Evolutionary conservation across 2,329 filamentous ascomycete species (phyloP), one percentile per base, ranked within the genome.

Genomic region (Paecilomyces variotii): DNA sequence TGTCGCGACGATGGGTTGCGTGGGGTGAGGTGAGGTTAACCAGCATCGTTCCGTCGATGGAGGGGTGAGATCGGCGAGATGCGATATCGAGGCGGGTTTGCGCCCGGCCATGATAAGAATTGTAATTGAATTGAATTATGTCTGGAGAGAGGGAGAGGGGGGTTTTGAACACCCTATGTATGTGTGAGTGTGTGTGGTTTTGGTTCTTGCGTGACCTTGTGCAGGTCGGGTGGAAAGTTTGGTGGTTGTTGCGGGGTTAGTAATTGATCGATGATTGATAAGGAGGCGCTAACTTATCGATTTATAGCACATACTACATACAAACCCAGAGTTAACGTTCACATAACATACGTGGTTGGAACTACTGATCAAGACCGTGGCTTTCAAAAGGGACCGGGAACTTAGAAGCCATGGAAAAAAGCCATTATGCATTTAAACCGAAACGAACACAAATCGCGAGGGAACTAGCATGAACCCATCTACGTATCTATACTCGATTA

Each of bases 1-100:
- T 19, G 93, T 97, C 59, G 93, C 94, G 67, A 97, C 80, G 60
- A 97, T 84, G 2, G 94, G 93, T 24, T 94, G 86, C 28, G 86
- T 88, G 2, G 93, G 91, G 70, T 99, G 94, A 1, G 92, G 90
- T 59, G 87, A 79, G 24, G 90, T 90, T 63, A 86, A 85, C 94
- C 94, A 99, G 67, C 91, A 87, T 66, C 94, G 90, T 63, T 77
- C 74, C 55, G 72, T 68, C 9, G 73, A 82, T 12, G 82, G 74
- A 10, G 84, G 82, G 25, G 74, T 75, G 57, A 85, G 74, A 54
- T 82, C 80, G 27, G 82, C 77, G 60, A 85, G 76, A 14, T 72
- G 72, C 9, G 69, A 68, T 56, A 82, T 69, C 35, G 45, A 52
- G 32, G 39, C 28, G 24, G 25, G 12, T 45, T 7, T 7, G 9